Base-by-base conservation (phyloP, 176 grass and related monocot species). In the Chrysopogon serrulatus region DNA sequence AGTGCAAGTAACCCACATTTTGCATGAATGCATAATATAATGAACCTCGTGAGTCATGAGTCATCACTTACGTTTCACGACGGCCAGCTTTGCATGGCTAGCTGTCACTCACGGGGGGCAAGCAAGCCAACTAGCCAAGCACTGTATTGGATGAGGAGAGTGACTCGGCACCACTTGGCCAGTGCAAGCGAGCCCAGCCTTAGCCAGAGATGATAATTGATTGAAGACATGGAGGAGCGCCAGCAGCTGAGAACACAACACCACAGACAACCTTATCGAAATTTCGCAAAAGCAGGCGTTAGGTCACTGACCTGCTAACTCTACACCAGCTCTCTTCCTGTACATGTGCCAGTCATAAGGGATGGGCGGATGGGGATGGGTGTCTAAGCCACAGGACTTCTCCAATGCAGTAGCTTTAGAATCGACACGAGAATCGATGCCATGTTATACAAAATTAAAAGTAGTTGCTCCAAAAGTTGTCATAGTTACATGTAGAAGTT, bases 91-190 rank as follows among this genome's bases (percentile, higher is more conserved):
- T 62, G 59, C 27, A 21, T n/a, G 18, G 64, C 27, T n/a, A 10
- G 64, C 27, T 35, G 56, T 69, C 69, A 21, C 39, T 40, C 21
- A 16, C 61, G 10, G 14, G 75, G 71, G 32, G 76, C 63, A 85
- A 76, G 82, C 77, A 87, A 70, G 23, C 60, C 47, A 49, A 40
- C 49, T 53, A 53, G 48, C 18, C 48, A 51, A 24, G 56, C 56
- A 13, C 15, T 76, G 18, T 36, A 64, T 44, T 23, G 21, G 88
- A 71, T 86, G 5, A 10, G 78, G 72, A 82, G 53, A 64, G 65
- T 86, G 83, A 86, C 78, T 85, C 54, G 34, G 64, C 83, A 65
- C 71, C 71, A 76, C 71, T 36, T 42, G 71, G 31, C 61, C n/a
- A 14, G 30, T 26, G n/a, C 40, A 35, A 30, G 34, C 54, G 19